These are phyloP conservation scores for Penicillium sp. DNA, from an alignment of 2,329 filamentous ascomycete species.

Conservation along the genomic window DNA sequence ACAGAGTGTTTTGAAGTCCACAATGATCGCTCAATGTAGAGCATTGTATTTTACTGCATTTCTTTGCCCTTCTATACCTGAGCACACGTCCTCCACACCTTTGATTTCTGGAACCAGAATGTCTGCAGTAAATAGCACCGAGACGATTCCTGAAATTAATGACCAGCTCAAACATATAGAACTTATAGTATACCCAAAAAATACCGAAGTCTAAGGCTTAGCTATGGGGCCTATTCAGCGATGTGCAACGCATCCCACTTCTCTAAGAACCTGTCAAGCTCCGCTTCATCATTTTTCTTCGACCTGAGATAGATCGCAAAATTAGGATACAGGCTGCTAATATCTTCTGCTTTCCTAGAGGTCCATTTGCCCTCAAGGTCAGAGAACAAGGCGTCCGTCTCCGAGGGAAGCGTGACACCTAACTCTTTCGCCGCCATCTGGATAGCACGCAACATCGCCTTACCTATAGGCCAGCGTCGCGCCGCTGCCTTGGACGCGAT, in stretches of 20 bases:
- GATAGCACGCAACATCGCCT: not conserved
- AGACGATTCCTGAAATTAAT: too few species aligned
- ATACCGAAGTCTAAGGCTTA: not conserved
- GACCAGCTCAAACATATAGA: not conserved
- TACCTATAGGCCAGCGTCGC: not conserved
- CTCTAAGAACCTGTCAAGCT: constrained; percentile 12
- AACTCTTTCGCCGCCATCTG: not conserved
- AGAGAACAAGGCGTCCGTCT: constrained; percentile 23
- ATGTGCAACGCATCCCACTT: constrained; percentile 12
- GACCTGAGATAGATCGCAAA: constrained; percentile 11
- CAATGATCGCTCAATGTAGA: too few species aligned
- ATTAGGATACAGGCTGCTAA: constrained; percentile 22
- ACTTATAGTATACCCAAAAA: not conserved
- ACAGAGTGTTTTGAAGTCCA: too few species aligned
- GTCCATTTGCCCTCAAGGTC: constrained; percentile 22
- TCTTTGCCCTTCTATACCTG: too few species aligned
- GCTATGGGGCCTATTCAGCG: not conserved
- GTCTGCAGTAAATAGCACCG: too few species aligned
- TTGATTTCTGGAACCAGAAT: too few species aligned
- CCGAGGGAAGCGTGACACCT: not conserved
- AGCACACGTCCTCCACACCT: too few species aligned
- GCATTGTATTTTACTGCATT: too few species aligned
- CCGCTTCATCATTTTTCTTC: constrained; percentile 2
- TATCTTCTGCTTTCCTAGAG: constrained; percentile 6
- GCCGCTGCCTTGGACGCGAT: not conserved